Base-by-base conservation (phyloP, 257 asterid genomes). In the Lycium barbarum region DNA sequence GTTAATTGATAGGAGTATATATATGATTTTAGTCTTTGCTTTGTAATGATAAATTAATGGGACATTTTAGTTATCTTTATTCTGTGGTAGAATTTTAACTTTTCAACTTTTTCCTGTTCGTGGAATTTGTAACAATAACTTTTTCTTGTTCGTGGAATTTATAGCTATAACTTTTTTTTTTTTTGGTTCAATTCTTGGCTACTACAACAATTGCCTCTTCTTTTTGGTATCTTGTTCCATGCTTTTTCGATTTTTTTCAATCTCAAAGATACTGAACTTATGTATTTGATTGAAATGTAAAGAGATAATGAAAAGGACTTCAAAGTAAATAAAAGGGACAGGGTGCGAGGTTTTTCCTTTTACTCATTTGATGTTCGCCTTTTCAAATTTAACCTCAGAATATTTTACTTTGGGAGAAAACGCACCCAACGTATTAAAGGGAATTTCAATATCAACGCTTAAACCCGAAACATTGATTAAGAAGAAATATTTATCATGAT, bases 241-340 rank as follows among this genome's bases (percentile, higher is more conserved):
- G 22, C 51, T 68, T 67, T 26, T 66, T 7, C 17, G 12, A 2
- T 51, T 68, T 36, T 14, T 43, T 76, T 7, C 12, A 22, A 76
- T 76, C 45, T 76, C 82, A 13, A 76, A 51, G 82, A 76, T 51
- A 76, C 22, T 76, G 10, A 45, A 51, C 63, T 5, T 51, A 2
- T 22, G 26, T 26, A 38, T 76, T 76, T 51, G 61, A 47, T 76
- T 76, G 63, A 53, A 26, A 76, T 76, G 15, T 76, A 76, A 76
- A 76, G 82, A 22, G 22, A 67, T 8, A 76, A 51, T 51, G 82
- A 0, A 76, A 76, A 51, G 8, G 26, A 51, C 47, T 51, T 13
- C n/a, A 9, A 13, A 76, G 0, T 14, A 4, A 51, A 26, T 43
- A 2, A 3, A 3, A 6, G 7, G 12, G 66, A 0, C 10, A 7